Conservation (phyloP, 306 rosid species). For the Dryas drummondii region DNA sequence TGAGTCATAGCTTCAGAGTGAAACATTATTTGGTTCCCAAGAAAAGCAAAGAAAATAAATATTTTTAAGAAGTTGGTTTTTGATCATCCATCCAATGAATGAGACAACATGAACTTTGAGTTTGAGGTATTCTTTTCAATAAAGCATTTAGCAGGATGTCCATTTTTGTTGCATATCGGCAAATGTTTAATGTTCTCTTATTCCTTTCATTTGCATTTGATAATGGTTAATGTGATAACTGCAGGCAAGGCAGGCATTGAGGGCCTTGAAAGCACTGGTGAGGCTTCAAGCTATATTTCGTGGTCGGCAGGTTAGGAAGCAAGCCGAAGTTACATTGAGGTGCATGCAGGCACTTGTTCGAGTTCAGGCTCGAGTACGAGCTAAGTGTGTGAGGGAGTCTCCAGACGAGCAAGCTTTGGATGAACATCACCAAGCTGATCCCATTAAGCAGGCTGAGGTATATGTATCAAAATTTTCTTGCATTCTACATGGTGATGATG, state of each 20-base stretch:
- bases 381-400: slow-evolving; percentile 29
- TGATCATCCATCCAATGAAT: background rate
- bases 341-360: slow-evolving; percentile 96
- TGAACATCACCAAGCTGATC: slow-evolving; percentile 45
- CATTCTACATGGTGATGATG: background rate
- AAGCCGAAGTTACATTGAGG: slow-evolving; percentile 83
- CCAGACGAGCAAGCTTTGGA: slow-evolving; percentile 37
- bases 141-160: too few species aligned
- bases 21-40: too few species aligned
- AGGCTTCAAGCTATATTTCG: slow-evolving; percentile 93
- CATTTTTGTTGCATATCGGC: background rate
- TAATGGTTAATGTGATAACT: background rate
- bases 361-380: slow-evolving; percentile 67
- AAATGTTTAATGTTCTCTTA: background rate
- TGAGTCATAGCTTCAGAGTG: background rate
- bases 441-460: slow-evolving; percentile 71
- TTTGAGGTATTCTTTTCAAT: background rate
- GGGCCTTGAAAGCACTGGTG: slow-evolving; percentile 84
- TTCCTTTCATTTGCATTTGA: background rate
- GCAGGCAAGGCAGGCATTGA: slow-evolving; percentile 81
- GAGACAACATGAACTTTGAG: background rate
- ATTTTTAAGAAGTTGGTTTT: background rate
- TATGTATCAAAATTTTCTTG: background rate
- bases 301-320: slow-evolving; percentile 76
- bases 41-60: background rate